Base-by-base conservation (phyloP, 352 stramenopile species). In the Phytopythium cucurbitacearum region DNA sequence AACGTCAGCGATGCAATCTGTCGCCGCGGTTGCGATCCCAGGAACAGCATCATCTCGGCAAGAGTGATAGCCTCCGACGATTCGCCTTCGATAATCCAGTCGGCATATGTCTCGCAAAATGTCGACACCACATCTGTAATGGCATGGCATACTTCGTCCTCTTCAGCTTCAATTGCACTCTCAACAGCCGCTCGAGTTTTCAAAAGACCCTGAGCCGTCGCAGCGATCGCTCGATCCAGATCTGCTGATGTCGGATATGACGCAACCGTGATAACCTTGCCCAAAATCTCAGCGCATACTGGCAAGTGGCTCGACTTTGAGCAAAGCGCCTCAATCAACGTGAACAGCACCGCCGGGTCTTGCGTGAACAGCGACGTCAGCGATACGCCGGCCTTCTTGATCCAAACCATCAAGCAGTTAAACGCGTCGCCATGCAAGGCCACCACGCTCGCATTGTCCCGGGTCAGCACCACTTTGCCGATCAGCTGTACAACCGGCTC, bases 1-100 rank as follows among this genome's bases (percentile, higher is more conserved):
- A 90, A 64, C 16, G 80, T 87, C 34, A 90, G 64, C 10, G 76
- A 87, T 28, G 80, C 76, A 35, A 90, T 90, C 55, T 88, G 76
- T 6, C 80, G 74, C n/a, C 72, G 76, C 3, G 76, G 74, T 13
- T 88, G 75, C 9, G 68, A 57, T 21, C 73, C 65, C 16, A 90
- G 62, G 45, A 65, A 67, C 13, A 90, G 60, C 80, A 90, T 84
- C 7, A 87, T 47, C 9, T 84, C 67, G 6, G 67, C 76, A 2
- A 88, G 46, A 11, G 62, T 70, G 16, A 67, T 42, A 12, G 67
- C 62, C 63, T 87, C 73, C 1, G 62, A 63, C 13, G 65, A 40
- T 9, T 66, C 51, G 7, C 64, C 77, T 33, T 80, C 71, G 4
- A 90, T 39, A 42, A 90, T 77, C 80, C 80, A 90, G 52, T 87